Evolutionary conservation across 495 filamentous ascomycete genomes (phyloP).

Genomic region (Aspergillus bertholletiae): DNA sequence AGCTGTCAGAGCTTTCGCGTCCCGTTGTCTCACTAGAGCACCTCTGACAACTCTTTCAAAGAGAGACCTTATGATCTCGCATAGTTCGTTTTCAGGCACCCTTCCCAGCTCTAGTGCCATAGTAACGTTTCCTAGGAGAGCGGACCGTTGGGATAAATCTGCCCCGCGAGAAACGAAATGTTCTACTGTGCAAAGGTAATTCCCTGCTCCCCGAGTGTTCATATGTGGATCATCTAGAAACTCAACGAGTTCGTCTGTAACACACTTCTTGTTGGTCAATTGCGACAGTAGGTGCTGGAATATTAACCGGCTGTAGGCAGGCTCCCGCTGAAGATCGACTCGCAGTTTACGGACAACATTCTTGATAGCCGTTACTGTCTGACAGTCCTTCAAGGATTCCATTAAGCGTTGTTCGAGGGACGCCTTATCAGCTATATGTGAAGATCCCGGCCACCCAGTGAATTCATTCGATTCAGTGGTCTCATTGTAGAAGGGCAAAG

Average conservation of each 20-base stretch:
- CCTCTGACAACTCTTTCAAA: constrained; percentile 5
- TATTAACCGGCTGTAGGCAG: constrained; percentile 37
- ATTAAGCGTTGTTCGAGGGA: constrained; percentile 13
- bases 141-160: constrained; percentile 7
- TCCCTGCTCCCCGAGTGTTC: constrained; percentile 37
- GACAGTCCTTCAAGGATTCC: constrained; percentile 18
- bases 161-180: constrained; percentile 14
- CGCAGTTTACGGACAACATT: constrained; percentile 23
- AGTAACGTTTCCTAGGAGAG: constrained; percentile 27
- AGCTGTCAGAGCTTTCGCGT: constrained; percentile 9
- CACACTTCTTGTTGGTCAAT: background rate
- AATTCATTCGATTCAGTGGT: constrained; percentile 14
- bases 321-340: constrained; percentile 37
- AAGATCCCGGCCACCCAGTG: background rate
- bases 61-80: constrained; percentile 24
- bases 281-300: constrained; percentile 33
- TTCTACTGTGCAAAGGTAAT: constrained; percentile 30
- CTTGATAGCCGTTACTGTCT: constrained; percentile 25
- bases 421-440: background rate
- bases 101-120: constrained; percentile 37
- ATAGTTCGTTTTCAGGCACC: constrained; percentile 34
- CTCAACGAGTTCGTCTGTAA: constrained; percentile 24
- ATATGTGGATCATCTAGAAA: constrained; percentile 44
- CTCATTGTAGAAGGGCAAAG: constrained; percentile 22
- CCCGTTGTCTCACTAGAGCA: background rate